A percentile compares a stretch with the other conserved stretches of the same genome.
phyloP scores from a whole-genome alignment of 2,329 filamentous ascomycete genomes.

The Zelopaecilomyces penicillatus region DNA sequence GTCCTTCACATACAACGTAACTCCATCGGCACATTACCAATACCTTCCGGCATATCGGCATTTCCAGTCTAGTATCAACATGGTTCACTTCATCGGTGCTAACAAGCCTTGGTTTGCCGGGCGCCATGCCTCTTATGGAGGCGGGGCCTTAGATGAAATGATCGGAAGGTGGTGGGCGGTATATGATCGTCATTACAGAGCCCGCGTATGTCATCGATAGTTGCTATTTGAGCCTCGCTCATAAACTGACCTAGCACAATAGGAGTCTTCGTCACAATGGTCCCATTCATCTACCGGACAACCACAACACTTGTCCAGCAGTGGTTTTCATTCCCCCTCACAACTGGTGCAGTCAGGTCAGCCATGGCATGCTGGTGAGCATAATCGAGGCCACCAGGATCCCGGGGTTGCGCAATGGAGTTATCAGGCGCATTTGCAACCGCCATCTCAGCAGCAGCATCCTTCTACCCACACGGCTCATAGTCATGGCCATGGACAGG shows the following conservation, averaged over 20 bases:
- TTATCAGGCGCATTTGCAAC: too few species aligned
- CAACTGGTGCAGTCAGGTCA: too few species aligned
- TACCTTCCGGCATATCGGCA: constrained; percentile 92
- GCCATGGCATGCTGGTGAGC: too few species aligned
- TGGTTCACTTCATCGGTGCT: constrained; percentile 90
- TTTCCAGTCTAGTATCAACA: constrained; percentile 80
- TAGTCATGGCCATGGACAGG: too few species aligned
- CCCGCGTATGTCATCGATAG: constrained; percentile 31
- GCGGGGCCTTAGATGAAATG: constrained; percentile 71
- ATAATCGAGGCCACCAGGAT: too few species aligned
- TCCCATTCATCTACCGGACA: constrained; percentile 24
- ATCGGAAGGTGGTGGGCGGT: constrained; percentile 87
- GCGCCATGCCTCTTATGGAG: constrained; percentile 43
- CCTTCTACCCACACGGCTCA: too few species aligned
- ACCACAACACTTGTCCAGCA: constrained; percentile 35
- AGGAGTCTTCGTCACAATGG: constrained; percentile 9
- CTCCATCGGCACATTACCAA: constrained; percentile 92
- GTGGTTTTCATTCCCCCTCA: too few species aligned
- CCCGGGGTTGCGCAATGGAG: too few species aligned
- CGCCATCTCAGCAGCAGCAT: too few species aligned
- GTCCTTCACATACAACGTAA: constrained; percentile 95
- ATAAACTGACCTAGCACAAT: constrained; percentile 7
- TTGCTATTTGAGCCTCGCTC: too few species aligned
- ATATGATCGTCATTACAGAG: constrained; percentile 76
- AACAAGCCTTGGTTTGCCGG: constrained; percentile 81